Evolutionary conservation across 768 basidiomycete genomes (phyloP), one percentile per base, ranked within the genome.

Genomic region (Leccinum rimulosum): DNA sequence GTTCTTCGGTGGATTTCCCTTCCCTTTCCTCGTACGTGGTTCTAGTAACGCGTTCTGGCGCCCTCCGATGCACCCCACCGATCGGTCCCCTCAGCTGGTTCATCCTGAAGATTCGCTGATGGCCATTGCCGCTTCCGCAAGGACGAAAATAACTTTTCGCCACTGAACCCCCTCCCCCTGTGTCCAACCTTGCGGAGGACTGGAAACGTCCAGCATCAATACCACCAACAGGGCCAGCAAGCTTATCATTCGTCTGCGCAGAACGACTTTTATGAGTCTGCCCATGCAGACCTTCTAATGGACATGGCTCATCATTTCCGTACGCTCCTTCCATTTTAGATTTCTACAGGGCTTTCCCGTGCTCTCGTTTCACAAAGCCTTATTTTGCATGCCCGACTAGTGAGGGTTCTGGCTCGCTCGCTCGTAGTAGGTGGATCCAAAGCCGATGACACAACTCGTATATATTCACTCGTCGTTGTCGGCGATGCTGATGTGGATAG

Each of bases 41-140:
- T 82, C 81, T 6, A 81, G 80, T 0, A 82, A 74, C 31, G 61
- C 86, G 8, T 87, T 88, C 66, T 91, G 89, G 88, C 90, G 92
- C 72, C 88, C 89, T 3, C 86, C 89, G 10, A 87, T 88, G 81
- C 79, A 88, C 64, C 76, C 82, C 4, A 82, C 84, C 62, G 81
- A 81, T 28, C 75, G 79, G 56, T 85, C 85, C 4, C 82, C 30
- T 31, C 30, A 31, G 3, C 30, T 31, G 30, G 30, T 10, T 31
- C 30, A 31, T 31, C 30, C 74, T 5, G 84, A 84, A 35, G 87
- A 89, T 56, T 81, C 82, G 19, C 82, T 84, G 17, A 88, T 89
- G 85, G 88, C 6, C 88, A 90, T 57, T 82, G 82, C 31, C 83
- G 79, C 74, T 81, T 51, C 75, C 81, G n/a, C 79, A 31, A 80